phyloP scores from a whole-genome alignment of 495 filamentous ascomycete genomes.

The Neurospora tetraspora region DNA sequence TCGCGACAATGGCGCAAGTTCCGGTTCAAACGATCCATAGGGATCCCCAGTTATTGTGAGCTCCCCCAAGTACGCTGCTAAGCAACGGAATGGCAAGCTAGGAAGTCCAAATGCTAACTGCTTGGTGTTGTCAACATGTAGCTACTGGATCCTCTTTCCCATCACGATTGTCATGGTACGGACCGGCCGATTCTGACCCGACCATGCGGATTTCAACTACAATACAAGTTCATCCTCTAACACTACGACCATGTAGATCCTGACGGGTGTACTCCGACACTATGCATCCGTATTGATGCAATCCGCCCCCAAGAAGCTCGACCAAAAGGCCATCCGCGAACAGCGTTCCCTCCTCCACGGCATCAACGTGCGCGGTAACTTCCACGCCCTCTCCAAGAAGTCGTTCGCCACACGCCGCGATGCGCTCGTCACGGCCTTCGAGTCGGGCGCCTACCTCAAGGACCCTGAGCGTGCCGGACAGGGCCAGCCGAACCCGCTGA shows the following conservation, averaged over 20 bases:
- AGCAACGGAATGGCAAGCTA: conserved; percentile 2
- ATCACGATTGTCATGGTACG: conserved; percentile 94
- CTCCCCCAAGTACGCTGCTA: neutral
- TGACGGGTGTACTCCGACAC: conserved; percentile 92
- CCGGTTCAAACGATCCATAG: conserved; percentile 90
- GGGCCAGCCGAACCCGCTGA: conserved; percentile 88
- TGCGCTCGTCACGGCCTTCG: conserved; percentile 67
- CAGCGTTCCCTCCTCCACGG: conserved; percentile 80
- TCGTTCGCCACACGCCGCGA: conserved; percentile 72
- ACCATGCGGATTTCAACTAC: neutral
- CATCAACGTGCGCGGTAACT: conserved; percentile 74
- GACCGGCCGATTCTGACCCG: neutral
- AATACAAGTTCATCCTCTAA: conserved; percentile 2
- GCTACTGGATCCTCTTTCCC: conserved; percentile 96
- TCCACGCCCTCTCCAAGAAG: conserved; percentile 58
- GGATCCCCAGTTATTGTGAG: conserved; percentile 96
- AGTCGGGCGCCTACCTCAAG: conserved; percentile 79
- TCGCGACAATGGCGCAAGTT: conserved; percentile 66
- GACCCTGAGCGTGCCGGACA: conserved; percentile 77
- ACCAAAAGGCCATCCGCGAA: conserved; percentile 68
- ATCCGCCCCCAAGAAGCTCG: conserved; percentile 70
- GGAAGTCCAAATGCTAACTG: neutral
- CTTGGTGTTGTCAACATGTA: conserved; percentile 21
- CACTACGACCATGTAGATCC: conserved; percentile 44
- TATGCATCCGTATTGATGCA: conserved; percentile 89